These are phyloP conservation scores for Corymbia citriodora DNA, from an alignment of 441 rosid species.

Conservation along the genomic window DNA sequence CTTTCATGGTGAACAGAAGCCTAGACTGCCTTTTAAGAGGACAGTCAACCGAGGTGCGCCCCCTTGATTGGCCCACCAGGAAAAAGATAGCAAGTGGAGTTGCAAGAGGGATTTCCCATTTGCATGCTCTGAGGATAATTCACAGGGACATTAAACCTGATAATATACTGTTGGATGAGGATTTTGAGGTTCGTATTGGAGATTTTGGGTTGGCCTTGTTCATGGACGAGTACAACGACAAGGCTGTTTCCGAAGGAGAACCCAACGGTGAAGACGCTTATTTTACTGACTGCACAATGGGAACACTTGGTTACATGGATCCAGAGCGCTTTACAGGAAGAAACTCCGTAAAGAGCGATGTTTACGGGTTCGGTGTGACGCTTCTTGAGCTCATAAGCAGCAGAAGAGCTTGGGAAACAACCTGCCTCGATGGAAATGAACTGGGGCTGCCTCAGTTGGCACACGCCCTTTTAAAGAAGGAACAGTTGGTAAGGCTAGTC, in stretches of 20 bases:
- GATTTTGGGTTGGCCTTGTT: neutral
- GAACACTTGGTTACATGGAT: neutral
- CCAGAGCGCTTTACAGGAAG: neutral
- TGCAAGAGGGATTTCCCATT: neutral
- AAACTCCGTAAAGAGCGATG: neutral
- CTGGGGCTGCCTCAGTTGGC: neutral
- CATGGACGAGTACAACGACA: neutral
- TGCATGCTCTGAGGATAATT: neutral
- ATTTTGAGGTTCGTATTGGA: neutral
- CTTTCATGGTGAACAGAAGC: neutral
- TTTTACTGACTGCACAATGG: neutral
- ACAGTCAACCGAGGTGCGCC: neutral
- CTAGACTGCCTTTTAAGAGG: neutral
- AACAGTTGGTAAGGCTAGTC: neutral
- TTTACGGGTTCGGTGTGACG: neutral
- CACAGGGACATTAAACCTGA: constrained; percentile 5
- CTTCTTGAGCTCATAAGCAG: neutral
- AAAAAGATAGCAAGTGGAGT: neutral
- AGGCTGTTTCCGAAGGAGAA: neutral
- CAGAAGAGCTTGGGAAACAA: neutral
- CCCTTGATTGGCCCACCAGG: neutral
- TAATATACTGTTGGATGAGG: neutral
- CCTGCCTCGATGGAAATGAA: neutral
- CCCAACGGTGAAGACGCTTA: neutral
- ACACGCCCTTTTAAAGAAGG: neutral